Conservation (phyloP, 495 filamentous ascomycete species). For the Acidiella bohemica region DNA sequence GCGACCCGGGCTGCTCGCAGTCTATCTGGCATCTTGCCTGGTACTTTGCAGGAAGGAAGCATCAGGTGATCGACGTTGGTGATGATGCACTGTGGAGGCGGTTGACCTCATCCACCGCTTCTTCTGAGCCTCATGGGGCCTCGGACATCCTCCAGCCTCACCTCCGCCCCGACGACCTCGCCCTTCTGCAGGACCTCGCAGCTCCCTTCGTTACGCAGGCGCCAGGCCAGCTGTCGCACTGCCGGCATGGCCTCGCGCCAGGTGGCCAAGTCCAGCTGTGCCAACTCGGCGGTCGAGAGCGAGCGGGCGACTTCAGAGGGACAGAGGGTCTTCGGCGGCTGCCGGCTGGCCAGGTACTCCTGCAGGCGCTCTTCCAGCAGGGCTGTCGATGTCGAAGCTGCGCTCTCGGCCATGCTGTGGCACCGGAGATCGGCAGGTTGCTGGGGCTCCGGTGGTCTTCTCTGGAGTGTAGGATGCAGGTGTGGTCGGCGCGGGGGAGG, state of each 20-base stretch:
- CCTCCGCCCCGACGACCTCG: constrained; percentile 22
- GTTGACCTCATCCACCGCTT: not conserved
- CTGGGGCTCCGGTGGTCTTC: too few species aligned
- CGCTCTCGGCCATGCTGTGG: too few species aligned
- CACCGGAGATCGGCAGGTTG: too few species aligned
- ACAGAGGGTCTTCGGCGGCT: constrained; percentile 37
- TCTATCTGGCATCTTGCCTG: too few species aligned
- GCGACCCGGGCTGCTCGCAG: too few species aligned
- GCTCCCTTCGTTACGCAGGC: constrained; percentile 25
- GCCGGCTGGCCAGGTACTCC: constrained; percentile 13
- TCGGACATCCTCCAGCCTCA: constrained; percentile 23
- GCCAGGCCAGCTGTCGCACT: constrained; percentile 29
- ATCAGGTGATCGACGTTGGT: too few species aligned
- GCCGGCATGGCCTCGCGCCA: constrained; percentile 36
- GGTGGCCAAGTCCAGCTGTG: constrained; percentile 15
- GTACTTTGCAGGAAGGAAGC: too few species aligned
- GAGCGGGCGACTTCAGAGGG: constrained; percentile 38
- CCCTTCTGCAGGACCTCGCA: constrained; percentile 39
- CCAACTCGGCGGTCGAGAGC: constrained; percentile 27
- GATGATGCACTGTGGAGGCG: too few species aligned
- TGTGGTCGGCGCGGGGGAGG: too few species aligned
- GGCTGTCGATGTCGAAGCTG: not conserved
- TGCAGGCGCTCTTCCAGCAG: constrained; percentile 11
- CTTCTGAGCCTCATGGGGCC: constrained; percentile 33
- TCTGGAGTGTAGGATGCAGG: too few species aligned